A percentile compares a stretch with the other conserved stretches of the same genome.
Conservation (phyloP, 805 yeast species). For the Lachancea mirantina region DNA sequence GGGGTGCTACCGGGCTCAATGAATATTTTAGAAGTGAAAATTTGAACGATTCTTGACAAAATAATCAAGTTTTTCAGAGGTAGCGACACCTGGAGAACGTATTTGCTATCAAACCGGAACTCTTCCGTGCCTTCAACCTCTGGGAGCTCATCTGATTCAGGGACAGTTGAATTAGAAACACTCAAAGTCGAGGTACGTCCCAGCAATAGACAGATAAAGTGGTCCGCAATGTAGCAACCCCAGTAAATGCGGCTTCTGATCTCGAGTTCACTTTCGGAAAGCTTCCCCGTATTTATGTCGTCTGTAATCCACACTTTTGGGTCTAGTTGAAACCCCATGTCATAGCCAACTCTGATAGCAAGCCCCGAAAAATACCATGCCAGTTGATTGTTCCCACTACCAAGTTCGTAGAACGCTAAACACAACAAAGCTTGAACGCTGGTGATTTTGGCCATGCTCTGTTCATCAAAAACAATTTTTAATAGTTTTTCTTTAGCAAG, state of each 20-base stretch:
- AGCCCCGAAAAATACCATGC: slow-evolving; percentile 61
- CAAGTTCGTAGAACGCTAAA: slow-evolving; percentile 54
- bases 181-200: slow-evolving; percentile 54
- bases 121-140: slow-evolving; percentile 59
- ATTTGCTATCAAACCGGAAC: slow-evolving; percentile 36
- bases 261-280: slow-evolving; percentile 45
- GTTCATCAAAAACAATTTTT: slow-evolving; percentile 31
- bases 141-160: slow-evolving; percentile 52
- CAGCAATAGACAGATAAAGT: slow-evolving; percentile 49
- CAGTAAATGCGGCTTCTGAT: slow-evolving; percentile 56
- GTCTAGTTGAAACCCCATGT: slow-evolving; percentile 55
- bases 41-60: slow-evolving; percentile 33
- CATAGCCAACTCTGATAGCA: slow-evolving; percentile 59
- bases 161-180: slow-evolving; percentile 51
- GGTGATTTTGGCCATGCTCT: slow-evolving; percentile 40
- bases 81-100: slow-evolving; percentile 27
- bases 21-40: slow-evolving; percentile 31
- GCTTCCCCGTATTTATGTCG: slow-evolving; percentile 30
- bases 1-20: slow-evolving; percentile 28
- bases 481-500: slow-evolving; percentile 40
- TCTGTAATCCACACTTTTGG: slow-evolving; percentile 51
- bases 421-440: slow-evolving; percentile 53
- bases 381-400: slow-evolving; percentile 49
- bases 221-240: slow-evolving; percentile 63
- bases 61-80: slow-evolving; percentile 40